phyloP scores from a whole-genome alignment of 2,329 filamentous ascomycete species.

The Fusarium pininemorale region DNA sequence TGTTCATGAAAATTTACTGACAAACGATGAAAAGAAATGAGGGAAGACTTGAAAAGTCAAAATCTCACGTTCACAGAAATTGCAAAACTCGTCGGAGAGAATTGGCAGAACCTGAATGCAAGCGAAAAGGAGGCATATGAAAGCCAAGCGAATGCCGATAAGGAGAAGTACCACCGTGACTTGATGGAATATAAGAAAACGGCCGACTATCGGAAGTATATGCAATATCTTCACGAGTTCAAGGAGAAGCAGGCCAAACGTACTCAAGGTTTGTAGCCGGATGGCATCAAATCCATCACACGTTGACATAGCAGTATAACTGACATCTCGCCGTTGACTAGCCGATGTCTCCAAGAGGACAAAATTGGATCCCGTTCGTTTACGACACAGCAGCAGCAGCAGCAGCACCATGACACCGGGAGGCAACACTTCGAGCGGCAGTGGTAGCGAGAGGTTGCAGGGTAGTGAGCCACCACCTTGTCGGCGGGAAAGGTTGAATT shows the following conservation, averaged over 20 bases:
- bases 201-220: conserved; percentile 72
- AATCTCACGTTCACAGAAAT: conserved; percentile 85
- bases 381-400: conserved; percentile 51
- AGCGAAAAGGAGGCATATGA: conserved; percentile 78
- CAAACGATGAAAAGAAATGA: conserved; percentile 64
- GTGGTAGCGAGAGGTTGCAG: conserved; percentile 57
- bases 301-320: neutral
- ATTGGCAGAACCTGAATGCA: conserved; percentile 77
- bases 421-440: conserved; percentile 51
- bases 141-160: conserved; percentile 74
- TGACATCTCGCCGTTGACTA: conserved; percentile 15
- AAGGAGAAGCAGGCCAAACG: conserved; percentile 74
- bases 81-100: conserved; percentile 82
- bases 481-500: conserved; percentile 59
- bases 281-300: neutral
- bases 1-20: neutral
- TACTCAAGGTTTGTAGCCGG: conserved; percentile 58
- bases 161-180: conserved; percentile 80
- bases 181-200: conserved; percentile 83
- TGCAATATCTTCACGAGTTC: conserved; percentile 79
- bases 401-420: conserved; percentile 50
- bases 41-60: conserved; percentile 79
- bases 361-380: conserved; percentile 54
- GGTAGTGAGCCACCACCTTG: conserved; percentile 59
- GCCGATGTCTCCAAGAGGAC: conserved; percentile 58